phyloP scores from a whole-genome alignment of 352 stramenopile genomes.

The Globisporangium viniferum region DNA sequence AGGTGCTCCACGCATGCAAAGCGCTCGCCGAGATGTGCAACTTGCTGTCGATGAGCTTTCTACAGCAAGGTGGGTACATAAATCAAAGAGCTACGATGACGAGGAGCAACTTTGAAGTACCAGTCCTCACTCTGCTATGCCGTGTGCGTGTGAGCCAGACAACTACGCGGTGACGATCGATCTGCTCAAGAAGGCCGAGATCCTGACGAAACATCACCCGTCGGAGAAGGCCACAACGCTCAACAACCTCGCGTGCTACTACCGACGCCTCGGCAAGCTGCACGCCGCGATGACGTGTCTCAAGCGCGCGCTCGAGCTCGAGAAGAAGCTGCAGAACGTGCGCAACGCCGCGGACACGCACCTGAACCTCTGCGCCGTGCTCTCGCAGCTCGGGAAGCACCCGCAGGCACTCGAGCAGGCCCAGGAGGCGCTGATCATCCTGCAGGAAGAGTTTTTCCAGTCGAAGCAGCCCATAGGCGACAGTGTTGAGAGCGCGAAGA shows the following conservation, averaged over 20 bases:
- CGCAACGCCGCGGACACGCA: slow-evolving; percentile 90
- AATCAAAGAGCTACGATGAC: background rate
- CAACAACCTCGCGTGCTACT: slow-evolving; percentile 95
- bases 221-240: slow-evolving; percentile 86
- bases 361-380: slow-evolving; percentile 91
- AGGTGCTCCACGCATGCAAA: slow-evolving; percentile 84
- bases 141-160: slow-evolving; percentile 26
- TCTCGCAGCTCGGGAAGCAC: slow-evolving; percentile 88
- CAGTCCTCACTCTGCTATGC: background rate
- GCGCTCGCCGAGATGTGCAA: slow-evolving; percentile 93
- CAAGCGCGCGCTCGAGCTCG: slow-evolving; percentile 87
- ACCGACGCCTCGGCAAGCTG: slow-evolving; percentile 84
- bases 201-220: slow-evolving; percentile 85
- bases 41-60: slow-evolving; percentile 91
- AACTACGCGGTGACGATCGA: slow-evolving; percentile 91
- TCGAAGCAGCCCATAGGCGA: slow-evolving; percentile 5
- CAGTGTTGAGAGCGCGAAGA: background rate
- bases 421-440: slow-evolving; percentile 81
- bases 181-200: slow-evolving; percentile 92
- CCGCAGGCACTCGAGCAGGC: slow-evolving; percentile 82
- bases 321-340: slow-evolving; percentile 66
- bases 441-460: slow-evolving; percentile 88
- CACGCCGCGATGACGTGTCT: slow-evolving; percentile 90
- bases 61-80: slow-evolving; percentile 67
- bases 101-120: background rate